Conservation (phyloP, 1,284 basidiomycete species). For the Rugosomyces carneus region DNA sequence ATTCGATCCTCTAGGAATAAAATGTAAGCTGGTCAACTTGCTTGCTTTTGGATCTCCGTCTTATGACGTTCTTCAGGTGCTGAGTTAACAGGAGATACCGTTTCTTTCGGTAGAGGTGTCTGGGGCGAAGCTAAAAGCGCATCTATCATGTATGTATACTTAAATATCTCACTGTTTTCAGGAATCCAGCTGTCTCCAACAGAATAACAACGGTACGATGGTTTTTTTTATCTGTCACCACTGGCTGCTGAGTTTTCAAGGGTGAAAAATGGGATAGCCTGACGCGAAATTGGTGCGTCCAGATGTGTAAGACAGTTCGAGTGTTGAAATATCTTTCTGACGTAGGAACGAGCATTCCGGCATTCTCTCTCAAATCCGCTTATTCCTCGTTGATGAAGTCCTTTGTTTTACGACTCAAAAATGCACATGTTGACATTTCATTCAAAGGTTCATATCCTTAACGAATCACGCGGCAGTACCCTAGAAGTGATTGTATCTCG, state of each 20-base stretch:
- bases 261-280: constrained; percentile 95
- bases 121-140: constrained; percentile 72
- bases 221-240: background rate
- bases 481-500: constrained; percentile 90
- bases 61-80: constrained; percentile 46
- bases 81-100: constrained; percentile 90
- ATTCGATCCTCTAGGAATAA: constrained; percentile 68
- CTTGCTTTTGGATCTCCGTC: background rate
- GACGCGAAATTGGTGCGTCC: constrained; percentile 68
- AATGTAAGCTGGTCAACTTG: constrained; percentile 42
- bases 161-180: background rate
- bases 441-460: constrained; percentile 84
- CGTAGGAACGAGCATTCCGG: constrained; percentile 57
- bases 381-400: constrained; percentile 91
- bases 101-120: constrained; percentile 48
- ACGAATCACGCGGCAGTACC: constrained; percentile 84
- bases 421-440: background rate
- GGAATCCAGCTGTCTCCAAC: constrained; percentile 7
- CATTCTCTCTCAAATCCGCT: constrained; percentile 62
- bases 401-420: constrained; percentile 13
- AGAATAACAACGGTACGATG: constrained; percentile 69
- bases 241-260: constrained; percentile 32
- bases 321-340: background rate
- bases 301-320: background rate
- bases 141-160: constrained; percentile 59